A percentile compares a stretch with the other conserved stretches of the same genome.
Conservation (phyloP, 148 eudicot genomes). For the Hydrangea macrophylla region DNA sequence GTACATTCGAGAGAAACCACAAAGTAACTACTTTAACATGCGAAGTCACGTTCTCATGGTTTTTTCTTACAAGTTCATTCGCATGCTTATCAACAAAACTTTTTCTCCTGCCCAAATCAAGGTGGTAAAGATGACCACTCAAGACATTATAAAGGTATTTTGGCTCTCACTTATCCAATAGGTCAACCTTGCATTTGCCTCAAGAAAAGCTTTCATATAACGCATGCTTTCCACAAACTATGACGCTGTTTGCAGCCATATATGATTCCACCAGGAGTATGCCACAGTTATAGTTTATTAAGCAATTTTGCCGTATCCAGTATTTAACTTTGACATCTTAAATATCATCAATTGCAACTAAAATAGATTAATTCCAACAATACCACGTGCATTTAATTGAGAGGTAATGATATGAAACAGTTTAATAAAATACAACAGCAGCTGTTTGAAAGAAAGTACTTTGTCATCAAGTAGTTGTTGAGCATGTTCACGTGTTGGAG, state of each 20-base stretch:
- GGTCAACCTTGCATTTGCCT: no score
- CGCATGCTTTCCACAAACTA: neutral
- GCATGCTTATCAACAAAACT: no score
- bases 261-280: neutral
- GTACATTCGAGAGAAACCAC: no score
- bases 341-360: neutral
- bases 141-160: no score
- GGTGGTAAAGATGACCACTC: no score
- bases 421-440: neutral
- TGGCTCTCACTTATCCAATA: no score
- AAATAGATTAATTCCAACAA: neutral
- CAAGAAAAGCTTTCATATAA: neutral
- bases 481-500: slow-evolving; percentile 93
- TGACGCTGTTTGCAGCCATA: neutral
- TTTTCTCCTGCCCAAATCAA: no score
- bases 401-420: neutral
- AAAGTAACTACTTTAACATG: no score
- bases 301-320: neutral
- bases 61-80: no score
- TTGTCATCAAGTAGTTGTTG: slow-evolving; percentile 83
- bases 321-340: neutral
- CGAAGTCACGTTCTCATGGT: no score
- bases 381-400: neutral
- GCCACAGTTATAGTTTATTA: neutral
- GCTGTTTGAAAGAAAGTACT: slow-evolving; percentile 33